Base-by-base conservation (phyloP, 1,139 yeast genomes). In the Pichia cactophila region DNA sequence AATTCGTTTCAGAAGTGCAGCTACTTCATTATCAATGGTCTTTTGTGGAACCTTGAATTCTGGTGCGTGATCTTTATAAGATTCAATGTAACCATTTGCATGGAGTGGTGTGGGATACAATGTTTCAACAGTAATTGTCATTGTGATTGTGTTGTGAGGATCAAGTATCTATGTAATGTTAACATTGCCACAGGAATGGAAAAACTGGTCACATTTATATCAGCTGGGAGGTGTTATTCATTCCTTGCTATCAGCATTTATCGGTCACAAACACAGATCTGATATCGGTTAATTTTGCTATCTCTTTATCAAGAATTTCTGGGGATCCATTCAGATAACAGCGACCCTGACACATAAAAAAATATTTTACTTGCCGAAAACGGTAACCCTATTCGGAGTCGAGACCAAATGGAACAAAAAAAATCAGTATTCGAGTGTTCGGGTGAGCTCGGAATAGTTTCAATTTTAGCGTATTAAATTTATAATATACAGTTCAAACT, bases 11-110 rank as follows among this genome's bases (percentile, higher is more conserved):
- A 65, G 43, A 31, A 68, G 50, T 5, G 50, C 31, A 5, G 54
- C 51, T 8, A 66, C 50, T 52, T 67, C 71, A 35, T 57, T 54
- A 29, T 66, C 61, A 2, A 66, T 23, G 2, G 66, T 63, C 33
- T 56, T 51, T 33, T 58, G 48, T 5, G 70, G 68, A 28, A 67
- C 51, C 44, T 56, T 64, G 42, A 56, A 58, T 5, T 54, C 50
- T 35, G 56, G 61, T 33, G 47, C 51, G 3, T 57, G 58, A 10
- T 60, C 58, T 16, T 58, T 41, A 33, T 60, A 58, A 11, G 60
- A 63, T 43, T 57, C 61, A 3, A 58, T 47, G 7, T 59, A 51
- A 20, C 63, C 63, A 43, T 58, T 57, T 5, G 31, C 42, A 29
- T 47, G 53, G 14, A 55, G 45, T 5, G 60, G 60, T 20, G 42